Evolutionary conservation across 257 asterid species (phyloP).

Genomic region (Petunia secreta): DNA sequence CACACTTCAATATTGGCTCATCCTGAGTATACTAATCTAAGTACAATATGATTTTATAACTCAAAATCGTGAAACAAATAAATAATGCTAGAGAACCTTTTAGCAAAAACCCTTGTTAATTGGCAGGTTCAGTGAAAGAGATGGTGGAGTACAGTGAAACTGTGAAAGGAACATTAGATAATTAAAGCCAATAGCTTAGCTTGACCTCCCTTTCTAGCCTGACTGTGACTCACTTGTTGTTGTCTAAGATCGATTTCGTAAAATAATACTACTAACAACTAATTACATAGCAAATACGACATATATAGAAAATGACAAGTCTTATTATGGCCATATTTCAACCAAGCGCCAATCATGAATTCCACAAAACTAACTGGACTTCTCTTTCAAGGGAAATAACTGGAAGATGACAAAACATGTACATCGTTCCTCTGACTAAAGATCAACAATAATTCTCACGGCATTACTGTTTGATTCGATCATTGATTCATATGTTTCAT

Average conservation of each 20-base stretch:
- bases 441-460: background rate
- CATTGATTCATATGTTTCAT: background rate
- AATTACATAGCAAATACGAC: too few species aligned
- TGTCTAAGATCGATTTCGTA: too few species aligned
- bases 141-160: too few species aligned
- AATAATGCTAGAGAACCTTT: background rate
- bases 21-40: too few species aligned
- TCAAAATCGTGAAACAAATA: background rate
- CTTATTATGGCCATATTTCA: conserved; percentile 1
- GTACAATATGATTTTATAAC: background rate
- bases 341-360: background rate
- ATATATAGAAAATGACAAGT: background rate
- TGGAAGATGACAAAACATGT: background rate
- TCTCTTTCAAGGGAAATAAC: background rate
- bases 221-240: too few species aligned
- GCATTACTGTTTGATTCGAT: background rate
- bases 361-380: background rate
- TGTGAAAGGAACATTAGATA: too few species aligned
- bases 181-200: too few species aligned
- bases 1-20: too few species aligned
- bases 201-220: too few species aligned
- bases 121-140: too few species aligned
- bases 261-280: too few species aligned
- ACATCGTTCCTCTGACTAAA: background rate
- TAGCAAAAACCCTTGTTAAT: background rate